Base-by-base conservation (phyloP, 2,329 filamentous ascomycete species). In the Paecilomyces variotii region DNA sequence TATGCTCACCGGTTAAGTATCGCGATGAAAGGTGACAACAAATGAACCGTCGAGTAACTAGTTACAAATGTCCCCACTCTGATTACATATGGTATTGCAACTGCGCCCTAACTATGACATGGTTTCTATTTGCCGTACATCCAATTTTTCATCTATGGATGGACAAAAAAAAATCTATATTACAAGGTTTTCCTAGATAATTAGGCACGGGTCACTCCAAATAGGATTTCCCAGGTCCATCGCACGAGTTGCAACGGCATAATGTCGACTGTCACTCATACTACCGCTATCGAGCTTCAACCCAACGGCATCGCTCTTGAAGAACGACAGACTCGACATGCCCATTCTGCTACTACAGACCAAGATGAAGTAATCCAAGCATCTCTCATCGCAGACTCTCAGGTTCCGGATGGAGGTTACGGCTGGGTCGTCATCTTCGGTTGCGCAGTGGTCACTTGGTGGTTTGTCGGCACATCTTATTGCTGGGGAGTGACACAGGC, bases 401-500 rank as follows among this genome's bases (percentile, higher is more conserved):
- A 74, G 28, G 76, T 75, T 19, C 39, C 39, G 5, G 39, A 45
- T 10, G 39, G 39, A 19, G 39, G 39, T 19, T 45, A 45, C 39
- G 39, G 39, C n/a, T 45, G 39, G 39, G n/a, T 45, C 2, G 74
- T 86, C 6, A 79, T 86, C 26, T 70, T 69, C 2, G 76, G 74
- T 32, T 83, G 80, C 62, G 76, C 79, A 2, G 65, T 82, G 1
- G 64, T 84, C 10, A 76, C 79, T 1, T 86, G 82, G 74, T 84
- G 81, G 82, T 76, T 80, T 56, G 78, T 82, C 54, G 84, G 83
- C 55, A 82, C 78, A 0, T 77, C 77, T 6, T 84, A 84, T 65
- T 78, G 77, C 61, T 87, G 84, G 83, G 85, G 84, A 26, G 78
- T 87, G 0, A 72, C 86, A 53, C 84, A 87, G 68, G 76, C 77